A percentile compares a stretch with the other conserved stretches of the same genome.
These are phyloP conservation scores for Chalciporus pseudorubinellus DNA, from an alignment of 768 basidiomycete genomes.

Conservation along the genomic window DNA sequence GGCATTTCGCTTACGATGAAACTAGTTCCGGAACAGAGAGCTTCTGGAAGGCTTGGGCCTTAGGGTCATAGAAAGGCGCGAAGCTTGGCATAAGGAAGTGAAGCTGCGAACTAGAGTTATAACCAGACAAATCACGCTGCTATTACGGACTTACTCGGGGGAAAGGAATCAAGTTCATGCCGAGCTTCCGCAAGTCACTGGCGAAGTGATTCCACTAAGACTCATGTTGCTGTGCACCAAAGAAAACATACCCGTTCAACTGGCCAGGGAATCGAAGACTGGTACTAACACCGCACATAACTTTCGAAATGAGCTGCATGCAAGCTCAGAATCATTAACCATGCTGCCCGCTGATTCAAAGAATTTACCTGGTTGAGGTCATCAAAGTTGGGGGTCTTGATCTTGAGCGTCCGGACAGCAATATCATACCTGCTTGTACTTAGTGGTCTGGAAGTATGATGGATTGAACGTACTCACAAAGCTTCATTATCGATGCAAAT, in stretches of 20 bases:
- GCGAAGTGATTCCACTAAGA: slow-evolving; percentile 1
- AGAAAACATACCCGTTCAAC: slow-evolving; percentile 67
- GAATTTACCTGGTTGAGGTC: slow-evolving; percentile 67
- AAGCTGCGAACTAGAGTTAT: slow-evolving; percentile 47
- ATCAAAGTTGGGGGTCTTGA: slow-evolving; percentile 58
- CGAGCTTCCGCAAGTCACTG: slow-evolving; percentile 85
- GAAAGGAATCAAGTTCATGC: slow-evolving; percentile 94
- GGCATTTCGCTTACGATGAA: slow-evolving; percentile 50
- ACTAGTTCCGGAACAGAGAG: slow-evolving; percentile 69
- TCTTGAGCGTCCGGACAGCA: slow-evolving; percentile 60
- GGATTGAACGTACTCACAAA: slow-evolving; percentile 43
- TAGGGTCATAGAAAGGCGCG: slow-evolving; percentile 79
- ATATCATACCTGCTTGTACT: slow-evolving; percentile 62
- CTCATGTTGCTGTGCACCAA: background rate
- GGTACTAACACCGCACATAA: slow-evolving; percentile 94
- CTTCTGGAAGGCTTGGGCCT: slow-evolving; percentile 57
- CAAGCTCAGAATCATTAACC: background rate
- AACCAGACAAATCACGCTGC: background rate
- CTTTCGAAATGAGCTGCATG: slow-evolving; percentile 69
- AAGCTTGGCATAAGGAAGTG: slow-evolving; percentile 97
- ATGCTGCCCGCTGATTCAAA: background rate
- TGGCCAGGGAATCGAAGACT: slow-evolving; percentile 93
- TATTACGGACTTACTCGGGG: slow-evolving; percentile 62
- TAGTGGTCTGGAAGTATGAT: background rate
- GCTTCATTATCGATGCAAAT: slow-evolving; percentile 89